These are phyloP conservation scores for Jimgerdemannia flammicorona DNA, from an alignment of 192 early-diverging fungal genomes.

Conservation along the genomic window DNA sequence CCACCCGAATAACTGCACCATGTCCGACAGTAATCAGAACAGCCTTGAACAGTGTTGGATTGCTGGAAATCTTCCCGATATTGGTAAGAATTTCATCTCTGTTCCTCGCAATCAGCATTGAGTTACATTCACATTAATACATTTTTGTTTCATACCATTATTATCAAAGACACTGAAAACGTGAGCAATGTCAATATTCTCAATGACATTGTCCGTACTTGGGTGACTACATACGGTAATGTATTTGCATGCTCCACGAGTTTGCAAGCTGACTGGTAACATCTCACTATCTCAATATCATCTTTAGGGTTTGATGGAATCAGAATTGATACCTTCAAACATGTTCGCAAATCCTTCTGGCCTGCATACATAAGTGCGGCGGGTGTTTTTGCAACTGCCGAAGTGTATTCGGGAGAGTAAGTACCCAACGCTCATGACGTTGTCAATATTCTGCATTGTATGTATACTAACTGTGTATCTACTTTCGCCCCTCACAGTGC, in stretches of 20 bases:
- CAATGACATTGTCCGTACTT: constrained; percentile 15
- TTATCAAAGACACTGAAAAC: constrained; percentile 35
- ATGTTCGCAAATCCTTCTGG: constrained; percentile 39
- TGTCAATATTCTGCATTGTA: too few relatives aligned
- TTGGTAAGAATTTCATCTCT: constrained; percentile 9
- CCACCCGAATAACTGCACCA: constrained; percentile 10
- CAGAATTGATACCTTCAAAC: constrained; percentile 42
- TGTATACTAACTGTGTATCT: too few relatives aligned
- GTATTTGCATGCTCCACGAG: too few relatives aligned
- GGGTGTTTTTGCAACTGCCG: constrained; percentile 33
- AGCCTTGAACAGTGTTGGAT: constrained; percentile 30
- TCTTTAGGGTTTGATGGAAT: constrained; percentile 32
- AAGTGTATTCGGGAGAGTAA: constrained; percentile 8
- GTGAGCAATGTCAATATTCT: constrained; percentile 16
- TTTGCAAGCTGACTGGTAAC: too few relatives aligned
- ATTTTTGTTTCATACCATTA: neutral
- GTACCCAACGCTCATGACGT: neutral
- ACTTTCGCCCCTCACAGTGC: neutral
- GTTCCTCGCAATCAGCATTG: constrained; percentile 15
- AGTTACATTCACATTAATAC: neutral
- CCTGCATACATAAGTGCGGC: constrained; percentile 17
- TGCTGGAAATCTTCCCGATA: constrained; percentile 18
- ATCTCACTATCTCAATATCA: neutral
- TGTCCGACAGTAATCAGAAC: constrained; percentile 25
- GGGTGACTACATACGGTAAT: constrained; percentile 18